Base-by-base conservation (phyloP, 345 rosid genomes). In the Sisymbrium altissimum region DNA sequence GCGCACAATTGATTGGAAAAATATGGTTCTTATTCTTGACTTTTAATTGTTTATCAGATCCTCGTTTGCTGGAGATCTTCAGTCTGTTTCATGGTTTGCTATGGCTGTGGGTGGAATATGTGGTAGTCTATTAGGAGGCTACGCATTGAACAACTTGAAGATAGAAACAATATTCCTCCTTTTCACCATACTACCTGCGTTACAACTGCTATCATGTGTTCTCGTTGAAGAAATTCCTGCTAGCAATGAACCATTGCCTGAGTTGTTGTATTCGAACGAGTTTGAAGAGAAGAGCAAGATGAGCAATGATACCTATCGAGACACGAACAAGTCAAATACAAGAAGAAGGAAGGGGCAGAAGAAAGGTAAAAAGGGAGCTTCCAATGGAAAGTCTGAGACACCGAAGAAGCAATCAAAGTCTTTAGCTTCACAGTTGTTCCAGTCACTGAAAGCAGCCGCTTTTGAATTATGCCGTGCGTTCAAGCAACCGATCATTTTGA, bases 51-150 rank as follows among this genome's bases (percentile, higher is more conserved):
- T 73, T 21, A 50, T 54, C 93, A 92, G 98, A 88, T 82, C 97
- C 21, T 80, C 88, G 23, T 95, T 87, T 84, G 88, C 99, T 72
- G 99, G 97, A 78, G 99, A 95, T 79, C 92, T 95, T 50, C 98
- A 95, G 84, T 88, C 98, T 7, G 46, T 90, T 15, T 92, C 98
- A 48, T 92, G 98, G 98, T 77, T 87, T 64, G 81, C 98, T 33
- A 92, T 95, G 94, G 98, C 99, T 40, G 71, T 89, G 66, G 98
- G 99, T 5, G 99, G 97, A 76, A 81, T 92, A 62, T 92, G 87
- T 36, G 96, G 99, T 76, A 92, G 97, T 83, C 52, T 95, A 67
- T 79, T 92, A 32, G 97, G 97, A 73, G 98, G 99, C 77, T 86
- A 85, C 79, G 96, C 98, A 6, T 78, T 90, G 61, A 72, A 66